Base-by-base conservation (phyloP, 2,329 filamentous ascomycete genomes). In the Alternaria triticina region DNA sequence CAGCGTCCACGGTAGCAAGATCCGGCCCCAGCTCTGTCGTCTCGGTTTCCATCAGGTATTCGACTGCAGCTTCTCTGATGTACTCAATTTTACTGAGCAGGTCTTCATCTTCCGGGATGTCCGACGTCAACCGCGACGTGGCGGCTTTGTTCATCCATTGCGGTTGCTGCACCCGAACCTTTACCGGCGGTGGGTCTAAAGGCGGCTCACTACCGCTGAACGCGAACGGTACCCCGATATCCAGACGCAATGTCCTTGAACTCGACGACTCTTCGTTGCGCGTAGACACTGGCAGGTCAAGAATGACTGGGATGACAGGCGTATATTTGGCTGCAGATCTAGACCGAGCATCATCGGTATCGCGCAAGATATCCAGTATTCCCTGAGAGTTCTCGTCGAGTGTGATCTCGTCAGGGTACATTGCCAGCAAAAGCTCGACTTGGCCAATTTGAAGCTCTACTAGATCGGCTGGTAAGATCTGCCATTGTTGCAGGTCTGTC, bases 371-470 rank as follows among this genome's bases (percentile, higher is more conserved):
- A 27, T 70, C 59, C 5, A 76, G 58, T 3, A 56, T 25, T 1
- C 49, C 30, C 17, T 61, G 33, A 3, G 66, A 62, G 6, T 51
- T 20, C 4, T 62, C 55, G 4, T 70, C 66, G 20, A 75, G 58
- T 8, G 12, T 47, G 6, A 69, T 57, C 8, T 75, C 72, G 5
- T 71, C 70, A 5, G 70, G 73, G 43, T 75, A 76, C 74, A 76
- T 76, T 3, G 74, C 72, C 33, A 70, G 57, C 23, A 76, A 45
- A 15, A 76, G 67, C 54, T 76, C 74, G 43, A 76, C 66, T 50
- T 74, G 73, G 23, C 72, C 72, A 23, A 76, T 66, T 22, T 76
- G 74, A 4, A 74, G 66, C 62, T 76, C 74, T 12, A 76, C 44
- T 7, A 74, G 56, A 5, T 73, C 70, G 3, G 50, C 57, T 9